These are phyloP conservation scores for Achaetomium macrosporum DNA, from an alignment of 2,329 filamentous ascomycete genomes.

Conservation along the genomic window DNA sequence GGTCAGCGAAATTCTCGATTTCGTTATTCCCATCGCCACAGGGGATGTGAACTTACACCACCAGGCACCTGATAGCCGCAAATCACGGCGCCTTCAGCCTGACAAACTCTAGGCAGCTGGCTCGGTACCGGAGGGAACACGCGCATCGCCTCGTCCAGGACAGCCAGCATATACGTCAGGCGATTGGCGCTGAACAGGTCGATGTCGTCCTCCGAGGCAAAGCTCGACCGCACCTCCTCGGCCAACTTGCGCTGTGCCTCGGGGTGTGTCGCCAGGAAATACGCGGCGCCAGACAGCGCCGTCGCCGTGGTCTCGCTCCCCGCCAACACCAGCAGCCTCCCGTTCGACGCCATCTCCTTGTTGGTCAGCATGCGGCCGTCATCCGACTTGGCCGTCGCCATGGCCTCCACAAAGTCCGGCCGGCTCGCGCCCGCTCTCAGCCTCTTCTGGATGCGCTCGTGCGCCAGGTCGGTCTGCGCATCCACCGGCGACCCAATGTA, in stretches of 20 bases:
- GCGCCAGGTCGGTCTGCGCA: slow-evolving; percentile 3
- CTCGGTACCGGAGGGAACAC: slow-evolving; percentile 26
- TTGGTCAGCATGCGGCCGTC: slow-evolving; percentile 11
- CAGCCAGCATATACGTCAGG: slow-evolving; percentile 29
- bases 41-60: slow-evolving; percentile 25
- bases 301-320: slow-evolving; percentile 48
- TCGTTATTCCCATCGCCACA: not conserved
- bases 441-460: slow-evolving; percentile 3
- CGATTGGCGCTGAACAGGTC: slow-evolving; percentile 21
- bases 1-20: not conserved
- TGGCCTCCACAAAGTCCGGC: slow-evolving; percentile 17
- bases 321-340: slow-evolving; percentile 33
- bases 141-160: slow-evolving; percentile 30
- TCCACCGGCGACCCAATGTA: not conserved
- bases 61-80: slow-evolving; percentile 28
- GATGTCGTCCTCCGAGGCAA: slow-evolving; percentile 31
- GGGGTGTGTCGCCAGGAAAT: slow-evolving; percentile 35
- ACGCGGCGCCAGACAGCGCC: slow-evolving; percentile 33
- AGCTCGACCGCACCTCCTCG: slow-evolving; percentile 35
- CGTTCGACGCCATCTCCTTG: slow-evolving; percentile 18
- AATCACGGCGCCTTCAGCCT: slow-evolving; percentile 28
- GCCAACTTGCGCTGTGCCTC: slow-evolving; percentile 33
- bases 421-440: not conserved
- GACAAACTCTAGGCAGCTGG: slow-evolving; percentile 20
- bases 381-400: slow-evolving; percentile 8